A percentile compares a stretch with the other conserved stretches of the same genome.
Evolutionary conservation across 129 eudicot species (phyloP).

Genomic region (Oenanthe sinensis): DNA sequence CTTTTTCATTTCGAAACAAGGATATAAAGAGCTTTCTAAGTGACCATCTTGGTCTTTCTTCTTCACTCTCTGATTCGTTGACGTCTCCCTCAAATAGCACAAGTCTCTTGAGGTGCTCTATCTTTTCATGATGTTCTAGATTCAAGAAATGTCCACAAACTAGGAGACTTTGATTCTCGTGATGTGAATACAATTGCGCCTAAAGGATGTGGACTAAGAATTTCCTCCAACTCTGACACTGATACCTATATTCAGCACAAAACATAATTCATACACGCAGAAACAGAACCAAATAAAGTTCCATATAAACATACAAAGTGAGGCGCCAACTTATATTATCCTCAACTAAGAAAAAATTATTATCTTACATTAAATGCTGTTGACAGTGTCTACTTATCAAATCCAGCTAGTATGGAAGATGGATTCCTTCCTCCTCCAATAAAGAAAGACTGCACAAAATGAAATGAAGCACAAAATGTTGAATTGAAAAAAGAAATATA

Average conservation of each 20-base stretch:
- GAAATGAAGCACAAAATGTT: background rate
- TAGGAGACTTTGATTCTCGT: slow-evolving; percentile 39
- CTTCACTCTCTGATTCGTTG: background rate
- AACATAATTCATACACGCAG: background rate
- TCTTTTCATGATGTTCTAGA: slow-evolving; percentile 25
- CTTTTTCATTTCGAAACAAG: slow-evolving; percentile 16
- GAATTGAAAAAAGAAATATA: background rate
- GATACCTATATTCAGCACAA: slow-evolving; percentile 36
- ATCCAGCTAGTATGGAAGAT: slow-evolving; percentile 3
- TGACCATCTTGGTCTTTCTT: slow-evolving; percentile 33
- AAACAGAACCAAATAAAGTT: background rate
- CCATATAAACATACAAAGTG: background rate
- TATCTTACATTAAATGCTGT: slow-evolving; percentile 62
- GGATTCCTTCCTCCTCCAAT: slow-evolving; percentile 15
- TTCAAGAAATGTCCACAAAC: slow-evolving; percentile 44
- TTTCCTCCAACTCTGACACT: slow-evolving; percentile 23
- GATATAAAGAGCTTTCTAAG: slow-evolving; percentile 27
- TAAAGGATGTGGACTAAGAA: slow-evolving; percentile 32
- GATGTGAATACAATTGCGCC: slow-evolving; percentile 61
- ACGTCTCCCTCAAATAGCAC: slow-evolving; percentile 13
- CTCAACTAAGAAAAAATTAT: background rate
- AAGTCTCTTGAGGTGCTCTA: slow-evolving; percentile 36
- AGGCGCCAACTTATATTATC: background rate
- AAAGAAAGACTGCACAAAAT: slow-evolving; percentile 14
- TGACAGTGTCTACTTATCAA: background rate